Evolutionary conservation across 2,329 filamentous ascomycete species (phyloP), one percentile per base, ranked within the genome.

Genomic region (Verticillium nubilum): DNA sequence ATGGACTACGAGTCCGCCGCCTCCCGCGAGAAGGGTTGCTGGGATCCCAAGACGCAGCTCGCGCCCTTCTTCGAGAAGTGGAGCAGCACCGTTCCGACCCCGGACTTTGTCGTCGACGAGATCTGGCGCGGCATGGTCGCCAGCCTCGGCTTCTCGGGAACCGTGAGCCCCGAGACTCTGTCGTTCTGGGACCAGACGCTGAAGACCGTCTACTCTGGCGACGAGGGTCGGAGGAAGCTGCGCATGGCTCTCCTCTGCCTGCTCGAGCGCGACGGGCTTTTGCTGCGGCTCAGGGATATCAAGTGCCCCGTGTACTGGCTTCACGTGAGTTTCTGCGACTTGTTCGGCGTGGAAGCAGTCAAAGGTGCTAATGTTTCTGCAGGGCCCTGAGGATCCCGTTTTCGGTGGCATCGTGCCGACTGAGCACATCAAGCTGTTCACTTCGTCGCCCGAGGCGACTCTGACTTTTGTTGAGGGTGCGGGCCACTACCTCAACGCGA

Each of bases 251-350:
- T 77, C 5, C 69, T 73, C 9, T 76, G 73, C 63, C 69, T 84
- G 6, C 56, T 78, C 13, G 76, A 79, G 60, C 68, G 81, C 35
- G 80, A 83, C 58, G 76, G 80, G 1, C 70, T 83, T 5, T 65
- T 80, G 7, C 61, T 73, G n/a, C 72, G 81, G 12, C 59, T 83
- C 37, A 62, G 71, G 23, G 76, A 83, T 61, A 67, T 84, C 60
- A 76, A 70, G 60, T 83, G 80, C 59, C 80, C 80, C 2, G 78
- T 84, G 9, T 74, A 78, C 59, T 83, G 80, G 81, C 70, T 83
- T 17, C 80, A 82, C 67, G 79, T 81, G 62, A 64, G 72, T 69
- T 5, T 42, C 23, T 50, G 13, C 31, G 13, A n/a, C 33, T 28
- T 12, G n/a, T n/a, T n/a, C n/a, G n/a, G n/a, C n/a, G n/a, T n/a